Percentiles rank a stretch among this genome's conserved stretches.
Conservation (phyloP, 306 rosid genomes). For the Trifolium subterraneum region DNA sequence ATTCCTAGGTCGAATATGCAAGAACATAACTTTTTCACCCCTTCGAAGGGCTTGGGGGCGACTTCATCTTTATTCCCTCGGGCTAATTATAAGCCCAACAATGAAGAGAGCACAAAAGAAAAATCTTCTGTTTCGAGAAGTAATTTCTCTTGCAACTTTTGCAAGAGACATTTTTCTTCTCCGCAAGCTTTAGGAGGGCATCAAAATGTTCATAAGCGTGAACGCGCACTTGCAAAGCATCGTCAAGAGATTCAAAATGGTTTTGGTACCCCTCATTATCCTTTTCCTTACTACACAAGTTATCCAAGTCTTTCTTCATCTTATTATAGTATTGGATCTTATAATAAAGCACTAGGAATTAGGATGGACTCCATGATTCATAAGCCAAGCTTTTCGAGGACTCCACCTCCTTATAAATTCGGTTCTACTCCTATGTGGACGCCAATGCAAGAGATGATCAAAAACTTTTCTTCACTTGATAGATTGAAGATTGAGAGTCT, state of each 20-base stretch:
- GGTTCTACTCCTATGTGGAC: conserved; percentile 15
- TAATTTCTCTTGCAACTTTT: conserved; percentile 69
- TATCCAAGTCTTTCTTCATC: conserved; percentile 34
- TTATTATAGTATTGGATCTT: conserved; percentile 43
- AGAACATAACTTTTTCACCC: conserved; percentile 47
- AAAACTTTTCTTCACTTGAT: not conserved
- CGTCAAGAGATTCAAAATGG: conserved; percentile 52
- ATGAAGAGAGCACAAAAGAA: conserved; percentile 10
- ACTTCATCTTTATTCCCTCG: conserved; percentile 25
- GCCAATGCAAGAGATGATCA: not conserved
- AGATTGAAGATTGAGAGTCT: not conserved
- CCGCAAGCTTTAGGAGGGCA: conserved; percentile 89
- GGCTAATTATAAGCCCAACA: not conserved
- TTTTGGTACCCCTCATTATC: conserved; percentile 31
- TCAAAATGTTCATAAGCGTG: conserved; percentile 81
- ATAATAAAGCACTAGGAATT: conserved; percentile 55
- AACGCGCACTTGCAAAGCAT: conserved; percentile 70
- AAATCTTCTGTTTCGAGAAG: conserved; percentile 32
- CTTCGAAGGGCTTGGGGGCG: not conserved
- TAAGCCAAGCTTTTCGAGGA: conserved; percentile 52
- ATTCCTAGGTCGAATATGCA: conserved; percentile 1
- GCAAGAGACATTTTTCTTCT: conserved; percentile 71
- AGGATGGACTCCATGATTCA: conserved; percentile 67
- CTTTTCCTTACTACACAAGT: conserved; percentile 49
- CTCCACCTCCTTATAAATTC: conserved; percentile 11